A percentile compares a stretch with the other conserved stretches of the same genome.
Conservation (phyloP, 257 asterid species). For the Jaltomata sinuosa region DNA sequence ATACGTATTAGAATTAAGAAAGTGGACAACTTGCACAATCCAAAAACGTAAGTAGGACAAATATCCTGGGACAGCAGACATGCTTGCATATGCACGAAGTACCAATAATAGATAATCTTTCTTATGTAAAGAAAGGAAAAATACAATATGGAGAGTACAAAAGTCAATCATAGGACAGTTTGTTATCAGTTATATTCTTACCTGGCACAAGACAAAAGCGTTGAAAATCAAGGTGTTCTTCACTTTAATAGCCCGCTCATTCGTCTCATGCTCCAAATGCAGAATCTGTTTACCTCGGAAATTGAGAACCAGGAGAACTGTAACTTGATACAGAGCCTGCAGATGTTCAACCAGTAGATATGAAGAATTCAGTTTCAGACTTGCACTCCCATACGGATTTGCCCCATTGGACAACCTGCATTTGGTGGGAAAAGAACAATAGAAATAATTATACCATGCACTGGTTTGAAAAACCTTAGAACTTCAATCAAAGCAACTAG, state of each 20-base stretch:
- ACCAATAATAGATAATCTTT: background rate
- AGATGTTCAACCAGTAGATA: slow-evolving; percentile 11
- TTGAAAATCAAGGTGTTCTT: slow-evolving; percentile 88
- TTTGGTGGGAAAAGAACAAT: background rate
- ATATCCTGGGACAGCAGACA: background rate
- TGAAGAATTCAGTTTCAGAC: no score
- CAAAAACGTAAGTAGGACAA: background rate
- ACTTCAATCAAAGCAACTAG: background rate
- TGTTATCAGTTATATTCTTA: slow-evolving; percentile 5
- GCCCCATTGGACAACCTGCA: slow-evolving; percentile 98
- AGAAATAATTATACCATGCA: background rate
- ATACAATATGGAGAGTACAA: background rate
- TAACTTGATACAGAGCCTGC: slow-evolving; percentile 90
- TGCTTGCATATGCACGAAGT: background rate
- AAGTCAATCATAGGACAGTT: background rate
- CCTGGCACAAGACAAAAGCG: slow-evolving; percentile 89
- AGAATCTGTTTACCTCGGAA: slow-evolving; percentile 61
- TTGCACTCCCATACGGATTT: no score
- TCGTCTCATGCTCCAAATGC: slow-evolving; percentile 33
- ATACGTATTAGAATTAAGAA: background rate
- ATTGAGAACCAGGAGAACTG: slow-evolving; percentile 75
- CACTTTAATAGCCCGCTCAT: slow-evolving; percentile 48
- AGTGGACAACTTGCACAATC: background rate
- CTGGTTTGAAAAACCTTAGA: no score
- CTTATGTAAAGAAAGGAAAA: background rate